A percentile compares a stretch with the other conserved stretches of the same genome.
These are phyloP conservation scores for Candida silvatica DNA, from an alignment of 805 yeast genomes.

Conservation along the genomic window DNA sequence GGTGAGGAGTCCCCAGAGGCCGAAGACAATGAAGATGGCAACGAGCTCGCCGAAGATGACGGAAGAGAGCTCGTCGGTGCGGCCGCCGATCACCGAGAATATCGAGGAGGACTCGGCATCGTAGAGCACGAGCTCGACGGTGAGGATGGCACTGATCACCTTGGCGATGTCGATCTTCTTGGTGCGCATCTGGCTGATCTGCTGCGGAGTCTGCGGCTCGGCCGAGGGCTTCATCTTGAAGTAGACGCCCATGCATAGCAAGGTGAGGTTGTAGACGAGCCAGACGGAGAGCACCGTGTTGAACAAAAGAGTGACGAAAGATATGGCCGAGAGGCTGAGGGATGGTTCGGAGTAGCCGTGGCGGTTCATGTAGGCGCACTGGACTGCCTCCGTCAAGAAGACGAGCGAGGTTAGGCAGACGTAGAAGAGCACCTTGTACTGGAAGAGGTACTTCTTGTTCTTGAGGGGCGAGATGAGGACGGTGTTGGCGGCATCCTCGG, in stretches of 20 bases:
- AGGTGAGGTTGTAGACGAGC: conserved; percentile 23
- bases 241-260: conserved; percentile 22
- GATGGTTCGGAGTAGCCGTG: conserved; percentile 18
- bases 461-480: conserved; percentile 11
- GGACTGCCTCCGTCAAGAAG: conserved; percentile 9
- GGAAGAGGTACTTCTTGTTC: conserved; percentile 15
- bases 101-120: conserved; percentile 22
- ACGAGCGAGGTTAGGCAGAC: conserved; percentile 11
- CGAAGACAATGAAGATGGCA: conserved; percentile 8
- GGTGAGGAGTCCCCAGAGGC: conserved; percentile 14
- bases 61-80: conserved; percentile 11
- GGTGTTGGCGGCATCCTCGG: conserved; percentile 13
- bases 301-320: conserved; percentile 13
- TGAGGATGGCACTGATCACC: conserved; percentile 11
- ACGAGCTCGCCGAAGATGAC: conserved; percentile 19
- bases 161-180: conserved; percentile 10
- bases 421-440: conserved; percentile 18
- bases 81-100: conserved; percentile 20
- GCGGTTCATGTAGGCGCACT: conserved; percentile 15
- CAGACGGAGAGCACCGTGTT: conserved; percentile 22
- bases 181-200: neutral
- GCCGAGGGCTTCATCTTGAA: conserved; percentile 3
- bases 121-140: conserved; percentile 20
- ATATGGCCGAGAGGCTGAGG: conserved; percentile 12
- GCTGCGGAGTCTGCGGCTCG: neutral